Conservation (phyloP, 169 alveolate genomes). For the Neospora caninum region DNA sequence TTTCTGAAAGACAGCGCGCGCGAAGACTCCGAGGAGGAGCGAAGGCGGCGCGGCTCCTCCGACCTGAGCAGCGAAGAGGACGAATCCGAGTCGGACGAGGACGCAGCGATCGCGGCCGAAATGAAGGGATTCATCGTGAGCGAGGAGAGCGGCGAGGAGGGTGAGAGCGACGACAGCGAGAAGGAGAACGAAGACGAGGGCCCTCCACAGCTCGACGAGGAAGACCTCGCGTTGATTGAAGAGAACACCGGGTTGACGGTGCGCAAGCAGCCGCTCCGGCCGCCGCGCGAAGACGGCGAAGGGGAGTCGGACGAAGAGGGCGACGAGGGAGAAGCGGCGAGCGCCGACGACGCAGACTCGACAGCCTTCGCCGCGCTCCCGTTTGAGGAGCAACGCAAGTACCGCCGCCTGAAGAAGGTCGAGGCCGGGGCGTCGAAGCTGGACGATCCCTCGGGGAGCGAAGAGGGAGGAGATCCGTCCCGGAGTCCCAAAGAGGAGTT, state of each 20-base stretch:
- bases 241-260: slow-evolving; percentile 56
- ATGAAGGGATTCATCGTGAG: slow-evolving; percentile 50
- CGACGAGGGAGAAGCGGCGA: not conserved
- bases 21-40: slow-evolving; percentile 5
- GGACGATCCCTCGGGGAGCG: not conserved
- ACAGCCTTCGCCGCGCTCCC: not conserved
- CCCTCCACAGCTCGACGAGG: slow-evolving; percentile 39
- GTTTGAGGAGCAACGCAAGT: not conserved
- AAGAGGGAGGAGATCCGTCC: not conserved
- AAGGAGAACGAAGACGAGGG: slow-evolving; percentile 33
- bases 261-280: slow-evolving; percentile 40
- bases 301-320: not conserved
- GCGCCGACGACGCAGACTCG: slow-evolving; percentile 13
- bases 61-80: slow-evolving; percentile 37
- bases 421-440: not conserved
- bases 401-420: not conserved
- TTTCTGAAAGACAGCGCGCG: slow-evolving; percentile 6
- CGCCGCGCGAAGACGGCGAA: not conserved
- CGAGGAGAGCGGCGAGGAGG: slow-evolving; percentile 41
- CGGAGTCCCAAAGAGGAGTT: not conserved
- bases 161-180: slow-evolving; percentile 56
- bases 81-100: slow-evolving; percentile 35
- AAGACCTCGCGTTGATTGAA: slow-evolving; percentile 42
- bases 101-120: slow-evolving; percentile 36
- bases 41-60: not conserved